phyloP scores from a whole-genome alignment of 192 early-diverging fungal species.

The Rhizoclosmatium globosum region DNA sequence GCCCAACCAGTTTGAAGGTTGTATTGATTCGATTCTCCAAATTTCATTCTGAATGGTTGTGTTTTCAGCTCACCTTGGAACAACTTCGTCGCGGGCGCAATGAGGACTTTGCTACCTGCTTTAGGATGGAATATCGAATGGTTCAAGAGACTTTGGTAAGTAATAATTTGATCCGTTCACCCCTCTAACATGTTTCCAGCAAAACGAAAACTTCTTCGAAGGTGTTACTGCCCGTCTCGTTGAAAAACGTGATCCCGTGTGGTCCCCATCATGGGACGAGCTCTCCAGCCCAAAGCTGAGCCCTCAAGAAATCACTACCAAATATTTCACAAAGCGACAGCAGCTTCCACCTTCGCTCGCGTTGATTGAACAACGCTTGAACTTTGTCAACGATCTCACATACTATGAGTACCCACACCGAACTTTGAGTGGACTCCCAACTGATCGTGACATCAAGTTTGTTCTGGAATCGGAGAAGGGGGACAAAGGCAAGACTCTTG shows the following conservation, averaged over 20 bases:
- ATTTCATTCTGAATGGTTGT: too few relatives aligned
- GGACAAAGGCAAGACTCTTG: not conserved
- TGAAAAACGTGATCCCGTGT: conserved; percentile 72
- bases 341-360: not conserved
- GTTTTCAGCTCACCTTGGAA: conserved; percentile 62
- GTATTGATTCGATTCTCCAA: too few relatives aligned
- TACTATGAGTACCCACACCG: conserved; percentile 64
- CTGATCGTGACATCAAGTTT: conserved; percentile 49
- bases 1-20: conserved; percentile 86
- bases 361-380: conserved; percentile 21
- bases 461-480: not conserved
- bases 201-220: conserved; percentile 85
- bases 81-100: conserved; percentile 79
- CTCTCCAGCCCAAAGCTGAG: conserved; percentile 27
- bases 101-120: conserved; percentile 78
- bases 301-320: not conserved
- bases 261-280: conserved; percentile 68
- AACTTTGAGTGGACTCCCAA: conserved; percentile 59
- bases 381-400: conserved; percentile 44
- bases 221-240: conserved; percentile 85
- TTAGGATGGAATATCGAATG: conserved; percentile 86
- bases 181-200: conserved; percentile 13
- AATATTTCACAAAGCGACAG: not conserved
- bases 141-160: conserved; percentile 75
- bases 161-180: not conserved